Base-by-base conservation (phyloP, 495 filamentous ascomycete genomes). In the Durotheca rogersii region DNA sequence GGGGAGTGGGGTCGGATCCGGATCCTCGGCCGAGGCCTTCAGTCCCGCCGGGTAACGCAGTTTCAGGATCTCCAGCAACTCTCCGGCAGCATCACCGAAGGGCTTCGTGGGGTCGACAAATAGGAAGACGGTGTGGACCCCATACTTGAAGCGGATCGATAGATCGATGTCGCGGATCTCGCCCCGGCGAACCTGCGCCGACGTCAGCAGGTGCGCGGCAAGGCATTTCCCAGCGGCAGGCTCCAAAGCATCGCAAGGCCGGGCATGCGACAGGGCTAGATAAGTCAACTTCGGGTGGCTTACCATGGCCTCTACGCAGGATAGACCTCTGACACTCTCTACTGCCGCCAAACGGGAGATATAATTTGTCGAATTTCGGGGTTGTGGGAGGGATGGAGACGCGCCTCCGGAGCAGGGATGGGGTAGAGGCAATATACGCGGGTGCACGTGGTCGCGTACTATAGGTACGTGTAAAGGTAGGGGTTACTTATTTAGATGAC, bases 121-220 rank as follows among this genome's bases (percentile, higher is more conserved):
- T 20, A 95, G 73, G 58, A 91, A 76, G 58, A 95, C 73, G 18
- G 88, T 95, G 46, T 82, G 84, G 47, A 81, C 86, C 67, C 86
- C 82, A 68, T 86, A 75, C 59, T 95, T 95, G 67, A 95, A 81
- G 18, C 85, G 80, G 29, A 95, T 66, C 7, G 87, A 89, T 68
- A 81, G 73, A 20, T 80, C 73, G 12, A 65, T 53, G 41, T 71
- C 63, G 50, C 72, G 56, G 48, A 52, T 40, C 41, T 59, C 41
- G 52, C 54, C 32, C 53, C 42, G 46, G 42, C 29, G 31, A 31
- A 42, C 53, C 49, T 65, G 42, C 21, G 14, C 23, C 0, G 16
- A 41, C 10, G 21, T 58, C 11, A 49, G 47, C 37, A 33, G 52
- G 41, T 17, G 10, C 30, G 18, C 17, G 1, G 9, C 9, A 15